Percentiles rank a stretch among this genome's conserved stretches.
These are phyloP conservation scores for Dipodascus geniculatus DNA, from an alignment of 805 yeast species.

Conservation along the genomic window DNA sequence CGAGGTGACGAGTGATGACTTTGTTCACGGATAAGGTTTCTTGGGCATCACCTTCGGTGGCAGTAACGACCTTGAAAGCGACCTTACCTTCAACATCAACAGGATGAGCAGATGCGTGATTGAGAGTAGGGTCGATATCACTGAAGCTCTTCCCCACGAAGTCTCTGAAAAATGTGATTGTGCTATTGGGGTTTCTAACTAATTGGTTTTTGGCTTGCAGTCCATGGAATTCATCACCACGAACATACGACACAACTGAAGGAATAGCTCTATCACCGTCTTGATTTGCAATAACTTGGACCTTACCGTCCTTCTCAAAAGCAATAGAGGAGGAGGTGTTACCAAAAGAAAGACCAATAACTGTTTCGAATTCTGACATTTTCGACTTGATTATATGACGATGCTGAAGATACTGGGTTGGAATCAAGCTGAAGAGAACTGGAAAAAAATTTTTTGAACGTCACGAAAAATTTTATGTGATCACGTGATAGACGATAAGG, in stretches of 20 bases:
- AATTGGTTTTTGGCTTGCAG: constrained; percentile 90
- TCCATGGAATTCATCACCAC: constrained; percentile 94
- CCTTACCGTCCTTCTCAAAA: constrained; percentile 78
- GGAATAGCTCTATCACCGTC: constrained; percentile 98
- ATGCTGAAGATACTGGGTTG: neutral
- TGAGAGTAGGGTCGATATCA: constrained; percentile 54
- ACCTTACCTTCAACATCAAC: constrained; percentile 50
- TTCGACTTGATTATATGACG: neutral
- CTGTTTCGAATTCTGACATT: constrained; percentile 26
- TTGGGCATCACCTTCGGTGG: constrained; percentile 34
- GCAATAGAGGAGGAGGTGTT: constrained; percentile 94
- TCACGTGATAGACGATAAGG: neutral
- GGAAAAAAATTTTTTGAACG: neutral
- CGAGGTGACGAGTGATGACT: constrained; percentile 72
- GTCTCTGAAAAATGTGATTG: constrained; percentile 88
- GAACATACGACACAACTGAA: constrained; percentile 82
- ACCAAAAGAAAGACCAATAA: constrained; percentile 93
- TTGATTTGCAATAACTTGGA: constrained; percentile 96
- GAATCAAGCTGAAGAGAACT: too few species aligned
- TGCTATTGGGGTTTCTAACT: constrained; percentile 78
- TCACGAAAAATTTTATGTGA: neutral
- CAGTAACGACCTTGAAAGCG: constrained; percentile 41
- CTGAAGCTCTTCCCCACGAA: constrained; percentile 67
- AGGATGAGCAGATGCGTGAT: constrained; percentile 58
- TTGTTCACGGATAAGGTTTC: constrained; percentile 62